A percentile compares a stretch with the other conserved stretches of the same genome.
Conservation (phyloP, 768 basidiomycete genomes). For the Trametes maxima region DNA sequence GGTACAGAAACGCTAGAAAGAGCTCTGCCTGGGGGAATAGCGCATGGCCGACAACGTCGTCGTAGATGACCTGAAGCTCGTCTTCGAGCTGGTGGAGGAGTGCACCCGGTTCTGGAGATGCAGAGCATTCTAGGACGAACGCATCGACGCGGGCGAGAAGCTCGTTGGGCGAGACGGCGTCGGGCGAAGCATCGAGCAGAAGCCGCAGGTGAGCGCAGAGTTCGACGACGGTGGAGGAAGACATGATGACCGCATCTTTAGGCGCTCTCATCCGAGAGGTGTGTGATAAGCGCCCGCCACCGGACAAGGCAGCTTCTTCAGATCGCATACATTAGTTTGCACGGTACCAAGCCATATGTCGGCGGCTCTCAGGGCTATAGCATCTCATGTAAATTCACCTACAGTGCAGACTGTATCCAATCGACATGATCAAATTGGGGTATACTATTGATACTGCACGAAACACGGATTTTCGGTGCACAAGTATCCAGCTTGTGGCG, state of each 20-base stretch:
- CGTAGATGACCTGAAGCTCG: slow-evolving; percentile 64
- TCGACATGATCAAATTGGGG: not conserved
- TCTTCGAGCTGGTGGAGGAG: slow-evolving; percentile 58
- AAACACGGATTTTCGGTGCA: too few relatives aligned
- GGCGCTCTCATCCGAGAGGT: not conserved
- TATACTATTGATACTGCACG: too few relatives aligned
- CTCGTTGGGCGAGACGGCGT: slow-evolving; percentile 52
- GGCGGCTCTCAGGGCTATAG: too few relatives aligned
- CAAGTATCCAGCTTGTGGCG: too few relatives aligned
- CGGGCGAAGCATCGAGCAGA: slow-evolving; percentile 55
- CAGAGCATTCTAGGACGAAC: slow-evolving; percentile 53
- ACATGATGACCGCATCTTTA: slow-evolving; percentile 13
- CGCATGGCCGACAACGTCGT: slow-evolving; percentile 65
- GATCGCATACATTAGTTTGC: too few relatives aligned
- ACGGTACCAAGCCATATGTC: too few relatives aligned
- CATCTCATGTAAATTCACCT: too few relatives aligned
- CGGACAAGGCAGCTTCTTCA: too few relatives aligned
- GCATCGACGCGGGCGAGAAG: slow-evolving; percentile 54
- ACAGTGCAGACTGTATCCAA: too few relatives aligned
- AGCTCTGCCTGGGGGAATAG: slow-evolving; percentile 63
- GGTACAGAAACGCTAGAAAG: slow-evolving; percentile 66
- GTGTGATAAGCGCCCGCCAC: too few relatives aligned
- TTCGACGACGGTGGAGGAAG: slow-evolving; percentile 39
- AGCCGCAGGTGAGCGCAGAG: slow-evolving; percentile 57
- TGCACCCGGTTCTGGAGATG: slow-evolving; percentile 47